These are phyloP conservation scores for Piper longum DNA, from an alignment of 164 flowering plant species.

Conservation along the genomic window DNA sequence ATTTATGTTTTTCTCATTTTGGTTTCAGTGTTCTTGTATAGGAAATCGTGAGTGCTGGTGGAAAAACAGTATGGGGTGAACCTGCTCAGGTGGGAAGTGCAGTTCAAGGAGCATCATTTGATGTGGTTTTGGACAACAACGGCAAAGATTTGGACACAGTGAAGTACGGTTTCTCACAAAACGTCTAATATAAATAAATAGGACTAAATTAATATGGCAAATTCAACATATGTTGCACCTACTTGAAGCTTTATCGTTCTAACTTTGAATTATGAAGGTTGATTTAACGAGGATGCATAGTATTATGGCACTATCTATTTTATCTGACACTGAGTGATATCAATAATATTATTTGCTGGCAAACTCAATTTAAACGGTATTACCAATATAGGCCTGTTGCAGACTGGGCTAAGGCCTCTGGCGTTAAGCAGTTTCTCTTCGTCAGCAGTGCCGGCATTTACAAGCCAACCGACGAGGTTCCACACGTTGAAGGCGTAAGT, in stretches of 20 bases:
- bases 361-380: neutral
- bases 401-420: conserved; percentile 88
- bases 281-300: neutral
- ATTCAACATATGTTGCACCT: no score
- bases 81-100: conserved; percentile 66
- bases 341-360: neutral
- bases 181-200: neutral
- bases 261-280: no score
- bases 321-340: neutral
- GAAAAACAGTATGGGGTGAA: conserved; percentile 82
- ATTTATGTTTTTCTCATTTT: neutral
- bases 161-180: conserved; percentile 25
- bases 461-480: conserved; percentile 83
- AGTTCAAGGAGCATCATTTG: conserved; percentile 52
- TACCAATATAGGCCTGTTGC: conserved; percentile 56
- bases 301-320: neutral
- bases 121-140: conserved; percentile 89
- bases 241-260: no score
- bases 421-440: conserved; percentile 72
- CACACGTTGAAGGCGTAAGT: conserved; percentile 97
- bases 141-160: conserved; percentile 93
- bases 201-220: no score
- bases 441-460: conserved; percentile 99
- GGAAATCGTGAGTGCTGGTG: conserved; percentile 82
- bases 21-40: conserved; percentile 13